These are phyloP conservation scores for Didymella sp. DNA, from an alignment of 2,329 filamentous ascomycete genomes.

Conservation along the genomic window DNA sequence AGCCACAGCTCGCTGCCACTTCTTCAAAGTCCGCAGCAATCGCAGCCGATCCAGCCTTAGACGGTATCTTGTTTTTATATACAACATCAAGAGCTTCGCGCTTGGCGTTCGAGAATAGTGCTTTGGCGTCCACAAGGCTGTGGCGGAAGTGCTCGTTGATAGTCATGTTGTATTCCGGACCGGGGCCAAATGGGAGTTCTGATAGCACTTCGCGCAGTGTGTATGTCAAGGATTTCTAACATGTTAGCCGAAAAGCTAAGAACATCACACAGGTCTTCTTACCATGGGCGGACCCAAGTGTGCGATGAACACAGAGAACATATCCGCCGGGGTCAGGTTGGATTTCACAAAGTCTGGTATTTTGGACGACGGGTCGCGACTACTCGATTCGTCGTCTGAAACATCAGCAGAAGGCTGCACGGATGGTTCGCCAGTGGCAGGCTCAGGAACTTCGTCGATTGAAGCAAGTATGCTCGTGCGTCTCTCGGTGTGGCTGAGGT, in stretches of 20 bases:
- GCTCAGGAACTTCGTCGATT: slow-evolving; percentile 52
- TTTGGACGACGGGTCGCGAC: slow-evolving; percentile 22
- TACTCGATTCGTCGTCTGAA: slow-evolving; percentile 41
- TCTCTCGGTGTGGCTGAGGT: slow-evolving; percentile 41
- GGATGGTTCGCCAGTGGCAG: slow-evolving; percentile 38
- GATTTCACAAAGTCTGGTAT: slow-evolving; percentile 40
- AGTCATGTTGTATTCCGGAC: slow-evolving; percentile 70
- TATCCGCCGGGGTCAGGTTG: slow-evolving; percentile 71
- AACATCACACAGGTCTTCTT: slow-evolving; percentile 13
- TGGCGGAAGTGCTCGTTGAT: slow-evolving; percentile 81
- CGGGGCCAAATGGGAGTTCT: slow-evolving; percentile 79
- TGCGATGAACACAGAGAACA: slow-evolving; percentile 89
- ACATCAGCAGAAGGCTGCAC: slow-evolving; percentile 32
- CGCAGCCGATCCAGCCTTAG: slow-evolving; percentile 71
- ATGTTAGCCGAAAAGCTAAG: slow-evolving; percentile 28
- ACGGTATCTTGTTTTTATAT: slow-evolving; percentile 79
- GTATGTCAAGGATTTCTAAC: slow-evolving; percentile 83
- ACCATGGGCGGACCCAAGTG: slow-evolving; percentile 89
- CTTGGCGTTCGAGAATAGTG: slow-evolving; percentile 78
- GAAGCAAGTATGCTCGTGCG: slow-evolving; percentile 50
- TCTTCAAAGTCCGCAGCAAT: slow-evolving; percentile 95
- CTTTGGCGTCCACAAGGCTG: slow-evolving; percentile 80
- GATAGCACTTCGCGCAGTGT: slow-evolving; percentile 88
- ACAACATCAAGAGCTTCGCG: slow-evolving; percentile 77
- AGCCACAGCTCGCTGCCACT: slow-evolving; percentile 94